These are phyloP conservation scores for Rhodotorula sp. DNA, from an alignment of 1,284 basidiomycete species.

Conservation along the genomic window DNA sequence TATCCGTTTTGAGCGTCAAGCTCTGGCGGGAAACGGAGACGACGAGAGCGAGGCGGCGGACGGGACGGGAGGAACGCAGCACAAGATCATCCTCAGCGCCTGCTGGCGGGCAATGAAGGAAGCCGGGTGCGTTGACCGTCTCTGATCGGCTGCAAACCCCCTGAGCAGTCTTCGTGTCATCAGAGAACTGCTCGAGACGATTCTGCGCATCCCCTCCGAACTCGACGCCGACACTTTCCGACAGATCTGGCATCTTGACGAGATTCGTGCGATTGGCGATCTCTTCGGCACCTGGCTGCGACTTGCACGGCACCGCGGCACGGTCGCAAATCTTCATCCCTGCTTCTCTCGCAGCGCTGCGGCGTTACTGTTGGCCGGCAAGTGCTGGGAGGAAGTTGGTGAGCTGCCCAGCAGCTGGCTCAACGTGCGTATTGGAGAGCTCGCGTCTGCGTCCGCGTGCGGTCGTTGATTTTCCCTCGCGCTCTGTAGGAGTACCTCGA, in stretches of 20 bases:
- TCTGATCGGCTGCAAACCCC: accelerated
- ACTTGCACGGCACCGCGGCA: constrained; percentile 48
- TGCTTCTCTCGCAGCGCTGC: constrained; percentile 45
- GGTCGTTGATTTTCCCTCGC: constrained; percentile 1
- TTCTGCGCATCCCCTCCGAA: constrained; percentile 42
- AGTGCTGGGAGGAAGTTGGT: constrained; percentile 39
- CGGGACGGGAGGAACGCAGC: constrained; percentile 38
- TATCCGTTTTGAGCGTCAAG: background rate
- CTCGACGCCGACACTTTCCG: constrained; percentile 24
- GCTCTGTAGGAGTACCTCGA: constrained; percentile 27
- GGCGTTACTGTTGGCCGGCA: constrained; percentile 39
- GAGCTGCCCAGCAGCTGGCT: constrained; percentile 46
- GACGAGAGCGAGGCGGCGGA: constrained; percentile 25
- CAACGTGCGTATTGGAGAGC: constrained; percentile 30
- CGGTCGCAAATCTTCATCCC: constrained; percentile 49
- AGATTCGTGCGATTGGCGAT: constrained; percentile 43
- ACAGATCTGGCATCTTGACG: constrained; percentile 17
- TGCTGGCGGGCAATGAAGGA: constrained; percentile 50
- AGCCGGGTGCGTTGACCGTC: constrained; percentile 30
- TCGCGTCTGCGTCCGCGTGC: too few relatives aligned
- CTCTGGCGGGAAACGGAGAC: background rate
- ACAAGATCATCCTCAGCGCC: constrained; percentile 48
- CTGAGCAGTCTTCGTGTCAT: background rate
- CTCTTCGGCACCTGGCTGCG: constrained; percentile 48
- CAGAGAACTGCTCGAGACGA: constrained; percentile 46